Evolutionary conservation across 139 green algal species (phyloP).

Genomic region (Trebouxia sp.): DNA sequence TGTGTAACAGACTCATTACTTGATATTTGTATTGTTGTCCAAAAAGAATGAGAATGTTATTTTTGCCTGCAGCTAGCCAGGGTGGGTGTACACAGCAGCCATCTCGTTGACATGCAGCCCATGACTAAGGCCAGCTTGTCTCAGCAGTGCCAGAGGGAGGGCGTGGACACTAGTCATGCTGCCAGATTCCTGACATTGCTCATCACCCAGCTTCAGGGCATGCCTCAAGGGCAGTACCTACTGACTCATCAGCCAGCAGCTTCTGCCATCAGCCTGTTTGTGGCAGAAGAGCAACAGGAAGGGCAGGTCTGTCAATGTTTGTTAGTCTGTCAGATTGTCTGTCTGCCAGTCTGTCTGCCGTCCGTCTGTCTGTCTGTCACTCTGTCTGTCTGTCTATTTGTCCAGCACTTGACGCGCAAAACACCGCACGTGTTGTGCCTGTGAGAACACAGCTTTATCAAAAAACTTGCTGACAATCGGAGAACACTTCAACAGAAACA

Average conservation of each 20-base stretch:
- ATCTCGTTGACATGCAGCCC: neutral
- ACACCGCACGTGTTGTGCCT: too few species aligned
- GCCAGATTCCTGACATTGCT: neutral
- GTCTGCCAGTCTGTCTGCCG: too few species aligned
- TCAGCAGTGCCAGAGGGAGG: neutral
- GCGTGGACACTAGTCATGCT: neutral
- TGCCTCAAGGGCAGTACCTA: neutral
- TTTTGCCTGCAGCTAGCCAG: neutral
- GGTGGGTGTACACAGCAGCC: constrained; percentile 2
- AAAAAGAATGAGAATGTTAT: too few species aligned
- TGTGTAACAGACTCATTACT: too few species aligned
- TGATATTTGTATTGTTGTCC: too few species aligned
- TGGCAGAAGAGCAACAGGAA: neutral
- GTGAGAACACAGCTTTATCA: too few species aligned
- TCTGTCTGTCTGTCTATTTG: too few species aligned
- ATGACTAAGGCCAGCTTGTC: neutral
- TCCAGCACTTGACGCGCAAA: too few species aligned
- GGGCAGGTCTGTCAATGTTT: neutral
- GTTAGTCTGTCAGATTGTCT: too few species aligned
- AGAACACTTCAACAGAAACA: too few species aligned
- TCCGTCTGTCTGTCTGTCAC: too few species aligned
- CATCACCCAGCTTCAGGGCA: neutral
- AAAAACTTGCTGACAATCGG: too few species aligned
- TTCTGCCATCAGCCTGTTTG: neutral
- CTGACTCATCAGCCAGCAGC: neutral